These are phyloP conservation scores for Panicum hallii DNA, from an alignment of 202 grass and related monocot genomes.

Conservation along the genomic window DNA sequence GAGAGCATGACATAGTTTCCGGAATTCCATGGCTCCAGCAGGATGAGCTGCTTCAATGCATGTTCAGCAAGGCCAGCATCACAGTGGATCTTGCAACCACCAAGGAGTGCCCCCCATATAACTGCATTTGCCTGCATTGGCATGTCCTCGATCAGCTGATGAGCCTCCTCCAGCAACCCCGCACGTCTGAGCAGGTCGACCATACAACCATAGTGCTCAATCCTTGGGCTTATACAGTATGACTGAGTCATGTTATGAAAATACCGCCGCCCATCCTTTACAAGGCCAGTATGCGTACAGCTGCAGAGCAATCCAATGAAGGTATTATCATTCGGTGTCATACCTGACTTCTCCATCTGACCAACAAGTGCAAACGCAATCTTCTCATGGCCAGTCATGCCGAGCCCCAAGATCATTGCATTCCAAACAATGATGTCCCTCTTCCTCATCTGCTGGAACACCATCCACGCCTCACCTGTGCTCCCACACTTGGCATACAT, in stretches of 20 bases:
- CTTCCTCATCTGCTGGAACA: constrained; percentile 65
- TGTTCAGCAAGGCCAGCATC: constrained; percentile 49
- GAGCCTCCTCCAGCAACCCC: constrained; percentile 63
- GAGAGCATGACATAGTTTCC: constrained; percentile 70
- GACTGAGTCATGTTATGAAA: constrained; percentile 56
- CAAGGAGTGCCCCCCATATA: constrained; percentile 64
- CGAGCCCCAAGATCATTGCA: constrained; percentile 66
- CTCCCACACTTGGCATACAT: constrained; percentile 83
- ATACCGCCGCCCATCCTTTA: constrained; percentile 60
- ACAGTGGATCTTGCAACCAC: constrained; percentile 66
- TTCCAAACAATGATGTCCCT: constrained; percentile 76
- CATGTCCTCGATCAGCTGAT: constrained; percentile 59
- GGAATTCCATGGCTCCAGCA: constrained; percentile 58
- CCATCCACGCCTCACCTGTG: constrained; percentile 41
- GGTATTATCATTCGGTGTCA: constrained; percentile 60
- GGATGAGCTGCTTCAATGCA: constrained; percentile 65
- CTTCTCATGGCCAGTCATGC: constrained; percentile 62
- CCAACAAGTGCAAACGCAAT: constrained; percentile 56
- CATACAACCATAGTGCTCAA: constrained; percentile 72
- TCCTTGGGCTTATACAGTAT: constrained; percentile 52
- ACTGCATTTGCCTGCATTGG: constrained; percentile 68
- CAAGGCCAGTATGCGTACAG: constrained; percentile 68
- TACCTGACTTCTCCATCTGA: constrained; percentile 57
- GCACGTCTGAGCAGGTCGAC: constrained; percentile 64
- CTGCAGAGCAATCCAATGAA: constrained; percentile 72